Base-by-base conservation (phyloP, 208 protist genomes). In the Crithidia acanthocephali region DNA sequence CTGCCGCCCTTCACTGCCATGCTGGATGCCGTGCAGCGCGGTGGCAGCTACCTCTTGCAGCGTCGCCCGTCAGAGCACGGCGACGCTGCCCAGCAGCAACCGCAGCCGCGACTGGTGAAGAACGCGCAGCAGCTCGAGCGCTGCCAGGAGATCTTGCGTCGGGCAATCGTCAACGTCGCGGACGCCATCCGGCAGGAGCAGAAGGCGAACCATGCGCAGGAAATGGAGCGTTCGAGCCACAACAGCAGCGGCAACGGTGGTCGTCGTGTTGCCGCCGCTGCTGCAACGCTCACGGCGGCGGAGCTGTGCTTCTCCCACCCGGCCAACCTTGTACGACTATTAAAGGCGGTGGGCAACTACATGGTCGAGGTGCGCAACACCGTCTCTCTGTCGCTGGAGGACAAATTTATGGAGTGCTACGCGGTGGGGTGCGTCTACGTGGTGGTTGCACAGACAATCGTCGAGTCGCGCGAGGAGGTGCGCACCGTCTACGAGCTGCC, bases 291-390 rank as follows among this genome's bases (percentile, higher is more conserved):
- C 4, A 93, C 85, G 2, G 82, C 87, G 1, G 81, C 83, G 16
- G 87, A 95, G 78, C 74, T 95, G 25, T 83, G 70, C 48, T 95
- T 90, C 79, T 66, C 77, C 20, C 62, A 80, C 48, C 87, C 91
- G 10, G 65, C 51, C 16, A 68, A 83, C 60, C 30, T 85, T 9
- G 58, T 72, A 28, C 61, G 55, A 15, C 68, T 95, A 20, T 76
- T 95, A 10, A 61, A 68, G 33, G 62, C 63, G n/a, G 60, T 92
- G 25, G 66, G 59, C 30, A 78, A 82, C 52, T 65, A 78, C 20
- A 64, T 89, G 30, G 16, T 70, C 13, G 75, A 82, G 27, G 75
- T 74, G 15, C 78, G 80, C 51, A 60, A 72, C 33, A 92, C 76
- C 60, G 84, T 86, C 22, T 59, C 80, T 0, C 48, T 90, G n/a